Evolutionary conservation across 2,329 filamentous ascomycete genomes (phyloP).

Genomic region (Aureobasidium sp.): DNA sequence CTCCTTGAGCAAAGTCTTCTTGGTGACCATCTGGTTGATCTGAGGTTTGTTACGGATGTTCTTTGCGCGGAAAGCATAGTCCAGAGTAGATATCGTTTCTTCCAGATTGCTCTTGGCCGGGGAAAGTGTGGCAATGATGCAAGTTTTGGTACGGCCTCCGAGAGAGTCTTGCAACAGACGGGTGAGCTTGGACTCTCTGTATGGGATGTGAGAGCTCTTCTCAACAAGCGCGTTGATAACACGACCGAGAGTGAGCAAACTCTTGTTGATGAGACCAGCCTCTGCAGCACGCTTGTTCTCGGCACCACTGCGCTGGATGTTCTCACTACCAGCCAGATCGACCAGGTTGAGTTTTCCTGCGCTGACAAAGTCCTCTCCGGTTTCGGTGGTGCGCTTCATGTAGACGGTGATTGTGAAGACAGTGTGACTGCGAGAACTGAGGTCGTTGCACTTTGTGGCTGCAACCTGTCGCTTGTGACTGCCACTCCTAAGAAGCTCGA

Average conservation of each 20-base stretch:
- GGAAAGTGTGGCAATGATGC: constrained; percentile 95
- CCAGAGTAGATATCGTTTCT: constrained; percentile 94
- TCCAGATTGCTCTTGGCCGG: constrained; percentile 92
- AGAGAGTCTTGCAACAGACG: constrained; percentile 92
- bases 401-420: constrained; percentile 94
- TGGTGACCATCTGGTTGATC: constrained; percentile 82
- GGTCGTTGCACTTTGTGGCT: constrained; percentile 98
- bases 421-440: constrained; percentile 93
- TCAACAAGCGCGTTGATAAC: constrained; percentile 98
- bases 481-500: constrained; percentile 79
- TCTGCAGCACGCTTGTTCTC: constrained; percentile 97
- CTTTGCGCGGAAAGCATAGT: constrained; percentile 96
- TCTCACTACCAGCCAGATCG: constrained; percentile 93
- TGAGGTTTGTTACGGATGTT: constrained; percentile 98
- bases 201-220: constrained; percentile 78
- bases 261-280: constrained; percentile 97
- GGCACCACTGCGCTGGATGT: constrained; percentile 91
- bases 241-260: constrained; percentile 82
- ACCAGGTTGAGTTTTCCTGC: constrained; percentile 93
- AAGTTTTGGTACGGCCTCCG: constrained; percentile 91
- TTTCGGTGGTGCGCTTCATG: constrained; percentile 70
- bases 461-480: constrained; percentile 96
- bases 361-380: constrained; percentile 82
- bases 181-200: constrained; percentile 91
- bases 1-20: constrained; percentile 83